Conservation (phyloP, 169 alveolate genomes). For the Plasmodium falciparum region DNA sequence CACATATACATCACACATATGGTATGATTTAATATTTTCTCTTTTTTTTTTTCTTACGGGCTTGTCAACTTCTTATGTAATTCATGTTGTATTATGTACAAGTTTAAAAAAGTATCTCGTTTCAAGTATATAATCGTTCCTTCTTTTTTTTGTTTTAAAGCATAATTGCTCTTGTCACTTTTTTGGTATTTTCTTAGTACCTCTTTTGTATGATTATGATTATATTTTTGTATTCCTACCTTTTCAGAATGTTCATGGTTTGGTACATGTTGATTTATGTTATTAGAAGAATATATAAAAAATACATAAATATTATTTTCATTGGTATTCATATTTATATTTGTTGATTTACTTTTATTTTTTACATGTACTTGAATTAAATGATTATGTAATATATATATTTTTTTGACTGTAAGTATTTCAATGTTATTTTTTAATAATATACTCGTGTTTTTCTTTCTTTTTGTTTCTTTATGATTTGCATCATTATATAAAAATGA, state of each 20-base stretch:
- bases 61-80: constrained; percentile 10
- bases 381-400: constrained; percentile 47
- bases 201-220: too few relatives aligned
- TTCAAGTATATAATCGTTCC: too few relatives aligned
- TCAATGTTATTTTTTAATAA: background rate
- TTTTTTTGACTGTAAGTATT: constrained; percentile 35
- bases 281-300: constrained; percentile 32
- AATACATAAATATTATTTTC: constrained; percentile 8
- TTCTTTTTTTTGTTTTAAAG: background rate
- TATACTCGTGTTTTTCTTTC: constrained; percentile 14
- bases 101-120: too few relatives aligned
- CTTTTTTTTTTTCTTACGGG: constrained; percentile 21
- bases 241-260: background rate
- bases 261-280: constrained; percentile 18
- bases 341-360: constrained; percentile 2
- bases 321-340: background rate
- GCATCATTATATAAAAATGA: too few relatives aligned
- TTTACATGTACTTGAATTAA: constrained; percentile 27
- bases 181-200: background rate
- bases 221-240: too few relatives aligned
- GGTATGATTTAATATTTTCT: background rate
- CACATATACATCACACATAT: background rate
- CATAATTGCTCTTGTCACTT: background rate
- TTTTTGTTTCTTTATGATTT: too few relatives aligned
- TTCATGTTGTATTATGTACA: too few relatives aligned